Evolutionary conservation across 495 filamentous ascomycete species (phyloP), one percentile per base, ranked within the genome.

Genomic region (Ramalina intermedia): DNA sequence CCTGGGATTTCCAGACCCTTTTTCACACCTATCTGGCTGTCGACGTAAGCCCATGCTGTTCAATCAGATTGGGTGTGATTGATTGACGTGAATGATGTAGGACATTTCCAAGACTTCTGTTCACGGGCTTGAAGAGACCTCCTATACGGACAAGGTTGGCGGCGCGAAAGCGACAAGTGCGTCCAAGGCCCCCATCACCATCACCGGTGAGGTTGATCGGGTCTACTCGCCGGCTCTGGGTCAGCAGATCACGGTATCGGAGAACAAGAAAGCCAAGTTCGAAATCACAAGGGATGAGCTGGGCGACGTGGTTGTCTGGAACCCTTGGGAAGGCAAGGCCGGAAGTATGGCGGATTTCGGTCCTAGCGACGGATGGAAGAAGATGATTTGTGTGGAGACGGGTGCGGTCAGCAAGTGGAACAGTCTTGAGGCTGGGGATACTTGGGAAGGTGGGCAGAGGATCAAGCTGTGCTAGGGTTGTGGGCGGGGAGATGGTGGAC

Each of bases 301-400:
- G 48, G 67, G 68, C 47, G 85, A 96, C 46, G 81, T 88, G 29
- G 89, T 95, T 2, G 85, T 99, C 2, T 99, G 93, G 93, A 99
- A 99, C 63, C 93, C 93, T 4, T 96, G 91, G 88, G 71, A 72
- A 27, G 84, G 86, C 47, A 90, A 89, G 64, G 82, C 84, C 7
- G 73, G 73, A 54, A 74, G 72, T 0, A 89, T 96, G 72, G 80
- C 69, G 33, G 91, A 99, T 58, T 95, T 99, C 65, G 79, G 73
- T 41, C 90, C 90, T 4, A 80, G 87, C 57, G 85, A 87, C 49
- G 91, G 86, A 20, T 96, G 80, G 65, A 82, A 84, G 68, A 75
- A 86, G 18, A 94, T 96, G 86, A 67, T 98, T 43, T 96, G 90
- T 64, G 78, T 96, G 41, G 93, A 96, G 68, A 82, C 89, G 6